Evolutionary conservation across 768 basidiomycete genomes (phyloP).

Genomic region (Lepiota venenata): DNA sequence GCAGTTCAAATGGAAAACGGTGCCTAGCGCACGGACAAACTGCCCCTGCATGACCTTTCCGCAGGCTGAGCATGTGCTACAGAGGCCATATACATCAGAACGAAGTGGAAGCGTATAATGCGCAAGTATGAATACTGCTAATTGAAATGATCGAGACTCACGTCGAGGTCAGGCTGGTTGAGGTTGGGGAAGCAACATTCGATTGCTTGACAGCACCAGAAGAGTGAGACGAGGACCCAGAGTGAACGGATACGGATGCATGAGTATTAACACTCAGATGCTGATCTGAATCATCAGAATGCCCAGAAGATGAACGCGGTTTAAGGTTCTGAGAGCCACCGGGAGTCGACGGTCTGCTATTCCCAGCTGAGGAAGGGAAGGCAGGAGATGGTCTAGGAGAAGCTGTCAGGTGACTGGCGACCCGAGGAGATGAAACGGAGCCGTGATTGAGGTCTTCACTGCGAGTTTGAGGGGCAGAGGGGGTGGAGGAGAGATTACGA

Average conservation of each 20-base stretch:
- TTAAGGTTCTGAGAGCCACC: constrained; percentile 43
- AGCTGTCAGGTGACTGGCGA: constrained; percentile 18
- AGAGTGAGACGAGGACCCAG: constrained; percentile 42
- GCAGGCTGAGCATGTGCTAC: constrained; percentile 73
- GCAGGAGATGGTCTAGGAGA: constrained; percentile 43
- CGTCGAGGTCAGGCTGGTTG: constrained; percentile 56
- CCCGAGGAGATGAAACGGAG: constrained; percentile 24
- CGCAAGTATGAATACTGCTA: neutral
- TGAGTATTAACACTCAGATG: constrained; percentile 45
- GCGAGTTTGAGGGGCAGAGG: constrained; percentile 45
- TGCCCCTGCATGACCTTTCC: constrained; percentile 88
- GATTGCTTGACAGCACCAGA: constrained; percentile 30
- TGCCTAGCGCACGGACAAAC: constrained; percentile 92
- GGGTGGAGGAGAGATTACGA: constrained; percentile 40
- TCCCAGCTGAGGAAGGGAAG: constrained; percentile 39
- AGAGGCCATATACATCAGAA: constrained; percentile 23
- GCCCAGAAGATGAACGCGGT: constrained; percentile 51
- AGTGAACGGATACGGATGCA: constrained; percentile 53
- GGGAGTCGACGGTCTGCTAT: constrained; percentile 54
- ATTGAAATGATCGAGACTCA: constrained; percentile 33
- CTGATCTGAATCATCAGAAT: constrained; percentile 45
- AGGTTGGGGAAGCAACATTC: constrained; percentile 53
- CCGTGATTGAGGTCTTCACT: constrained; percentile 74
- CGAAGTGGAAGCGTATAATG: constrained; percentile 19
- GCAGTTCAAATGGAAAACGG: constrained; percentile 95